Percentiles rank a stretch among this genome's conserved stretches.
phyloP scores from a whole-genome alignment of 1,139 yeast species.

The Martiniozyma asiatica region DNA sequence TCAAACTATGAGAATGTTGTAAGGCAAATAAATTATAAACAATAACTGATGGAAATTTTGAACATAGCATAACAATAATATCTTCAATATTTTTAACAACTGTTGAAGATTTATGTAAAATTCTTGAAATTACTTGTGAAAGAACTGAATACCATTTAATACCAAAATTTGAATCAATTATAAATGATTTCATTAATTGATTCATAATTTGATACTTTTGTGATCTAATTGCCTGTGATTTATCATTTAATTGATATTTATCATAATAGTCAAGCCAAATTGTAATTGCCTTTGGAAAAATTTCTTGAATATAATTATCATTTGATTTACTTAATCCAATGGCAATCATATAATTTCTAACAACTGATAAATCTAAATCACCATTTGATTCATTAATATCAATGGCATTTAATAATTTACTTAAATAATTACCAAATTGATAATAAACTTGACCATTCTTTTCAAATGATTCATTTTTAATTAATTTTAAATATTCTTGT shows the following conservation, averaged over 20 bases:
- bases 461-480: conserved; percentile 43
- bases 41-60: conserved; percentile 68
- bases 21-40: conserved; percentile 80
- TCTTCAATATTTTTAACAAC: conserved; percentile 46
- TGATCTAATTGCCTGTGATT: conserved; percentile 23
- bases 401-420: conserved; percentile 58
- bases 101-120: conserved; percentile 48
- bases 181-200: conserved; percentile 12
- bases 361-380: conserved; percentile 52
- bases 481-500: conserved; percentile 53
- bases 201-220: conserved; percentile 8
- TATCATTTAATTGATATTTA: conserved; percentile 23
- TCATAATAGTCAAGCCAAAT: conserved; percentile 84
- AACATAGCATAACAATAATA: conserved; percentile 45
- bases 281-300: conserved; percentile 79
- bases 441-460: conserved; percentile 30
- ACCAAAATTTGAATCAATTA: conserved; percentile 39
- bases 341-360: conserved; percentile 54
- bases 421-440: conserved; percentile 61
- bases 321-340: conserved; percentile 50
- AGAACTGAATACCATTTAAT: conserved; percentile 76
- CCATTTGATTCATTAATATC: conserved; percentile 32
- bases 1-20: conserved; percentile 49
- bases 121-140: conserved; percentile 75
- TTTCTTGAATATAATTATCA: conserved; percentile 39